A percentile compares a stretch with the other conserved stretches of the same genome.
Evolutionary conservation across 768 basidiomycete species (phyloP).

Genomic region (Exidia glandulosa): DNA sequence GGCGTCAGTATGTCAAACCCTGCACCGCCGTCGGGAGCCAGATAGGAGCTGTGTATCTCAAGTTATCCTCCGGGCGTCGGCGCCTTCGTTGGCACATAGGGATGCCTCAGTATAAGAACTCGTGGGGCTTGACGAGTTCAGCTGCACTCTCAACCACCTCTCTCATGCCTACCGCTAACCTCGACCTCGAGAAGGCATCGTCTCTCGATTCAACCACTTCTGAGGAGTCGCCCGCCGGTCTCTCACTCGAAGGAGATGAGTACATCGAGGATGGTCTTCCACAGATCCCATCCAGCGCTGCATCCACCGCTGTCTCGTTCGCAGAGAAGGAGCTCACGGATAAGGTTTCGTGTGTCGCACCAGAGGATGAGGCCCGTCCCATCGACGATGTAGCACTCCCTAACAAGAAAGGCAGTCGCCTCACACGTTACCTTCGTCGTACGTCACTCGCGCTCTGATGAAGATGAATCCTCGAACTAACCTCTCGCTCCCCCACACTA

Average conservation of each 20-base stretch:
- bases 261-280: not conserved
- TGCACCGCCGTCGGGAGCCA: no score
- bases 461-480: not conserved
- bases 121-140: no score
- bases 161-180: not conserved
- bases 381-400: not conserved
- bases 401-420: not conserved
- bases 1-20: no score
- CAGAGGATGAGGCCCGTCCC: no score
- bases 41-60: no score
- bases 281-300: no score
- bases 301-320: no score
- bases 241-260: not conserved
- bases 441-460: not conserved
- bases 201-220: not conserved
- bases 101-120: no score
- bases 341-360: no score
- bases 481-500: not conserved
- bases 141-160: not conserved
- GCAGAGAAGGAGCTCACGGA: no score
- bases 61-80: no score
- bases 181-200: not conserved
- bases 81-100: no score
- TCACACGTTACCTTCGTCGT: not conserved
- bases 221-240: not conserved